Percentiles rank a stretch among this genome's conserved stretches.
phyloP scores from a whole-genome alignment of 2,329 filamentous ascomycete genomes.

The Tolypocladium ovalisporum region DNA sequence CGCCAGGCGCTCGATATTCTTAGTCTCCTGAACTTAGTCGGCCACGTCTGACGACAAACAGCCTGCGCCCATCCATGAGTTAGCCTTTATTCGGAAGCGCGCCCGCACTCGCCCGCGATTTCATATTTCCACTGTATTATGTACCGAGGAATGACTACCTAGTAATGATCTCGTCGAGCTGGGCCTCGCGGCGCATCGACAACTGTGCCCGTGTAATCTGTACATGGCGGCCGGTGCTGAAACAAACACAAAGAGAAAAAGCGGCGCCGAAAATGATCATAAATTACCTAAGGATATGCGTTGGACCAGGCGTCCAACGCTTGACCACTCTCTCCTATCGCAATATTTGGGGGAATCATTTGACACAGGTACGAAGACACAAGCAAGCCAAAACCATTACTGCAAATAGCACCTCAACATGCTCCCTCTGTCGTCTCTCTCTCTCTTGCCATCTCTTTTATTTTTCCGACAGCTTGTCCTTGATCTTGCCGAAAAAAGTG shows the following conservation, averaged over 20 bases:
- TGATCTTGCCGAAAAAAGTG: slow-evolving; percentile 48
- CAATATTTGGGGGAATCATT: slow-evolving; percentile 27
- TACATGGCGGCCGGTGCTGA: slow-evolving; percentile 10
- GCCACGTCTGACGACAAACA: too few species aligned
- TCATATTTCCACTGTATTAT: neutral
- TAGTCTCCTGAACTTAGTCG: too few species aligned
- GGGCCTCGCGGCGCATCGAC: slow-evolving; percentile 1
- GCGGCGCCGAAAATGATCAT: slow-evolving; percentile 13
- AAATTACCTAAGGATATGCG: slow-evolving; percentile 22
- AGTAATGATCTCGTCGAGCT: slow-evolving; percentile 1
- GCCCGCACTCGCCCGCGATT: neutral
- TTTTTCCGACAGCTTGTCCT: slow-evolving; percentile 30
- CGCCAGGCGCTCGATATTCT: neutral
- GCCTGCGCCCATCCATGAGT: too few species aligned
- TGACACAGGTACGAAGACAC: slow-evolving; percentile 23
- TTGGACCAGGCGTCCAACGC: slow-evolving; percentile 17
- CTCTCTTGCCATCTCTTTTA: slow-evolving; percentile 5
- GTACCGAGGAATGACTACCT: neutral
- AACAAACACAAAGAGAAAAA: slow-evolving; percentile 1
- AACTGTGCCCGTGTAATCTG: slow-evolving; percentile 5
- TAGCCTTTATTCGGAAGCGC: too few species aligned
- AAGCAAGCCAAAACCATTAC: slow-evolving; percentile 20
- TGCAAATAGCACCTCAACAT: slow-evolving; percentile 9
- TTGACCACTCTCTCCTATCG: slow-evolving; percentile 19
- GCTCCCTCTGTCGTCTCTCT: slow-evolving; percentile 4